phyloP scores from a whole-genome alignment of 2,329 filamentous ascomycete species.

The Thelonectria blattea region DNA sequence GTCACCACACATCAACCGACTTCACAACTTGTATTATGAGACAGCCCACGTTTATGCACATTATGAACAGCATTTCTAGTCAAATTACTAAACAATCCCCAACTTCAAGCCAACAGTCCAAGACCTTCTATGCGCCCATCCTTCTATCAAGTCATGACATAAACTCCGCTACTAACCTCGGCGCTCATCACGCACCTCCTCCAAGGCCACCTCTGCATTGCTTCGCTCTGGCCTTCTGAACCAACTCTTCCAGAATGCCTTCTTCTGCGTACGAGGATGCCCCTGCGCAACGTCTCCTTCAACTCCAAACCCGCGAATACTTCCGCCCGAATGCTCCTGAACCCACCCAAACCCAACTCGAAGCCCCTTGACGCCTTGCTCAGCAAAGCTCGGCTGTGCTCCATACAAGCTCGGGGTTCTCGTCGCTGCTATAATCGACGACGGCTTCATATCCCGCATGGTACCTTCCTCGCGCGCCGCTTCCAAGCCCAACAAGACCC shows the following conservation, averaged over 20 bases:
- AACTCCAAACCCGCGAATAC: neutral
- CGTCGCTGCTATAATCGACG: slow-evolving; percentile 4
- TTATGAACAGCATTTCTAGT: too few relatives aligned
- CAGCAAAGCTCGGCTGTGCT: neutral
- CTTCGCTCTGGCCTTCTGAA: neutral
- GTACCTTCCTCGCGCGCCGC: neutral
- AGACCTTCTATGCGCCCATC: too few relatives aligned
- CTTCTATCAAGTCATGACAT: too few relatives aligned
- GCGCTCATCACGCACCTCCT: neutral
- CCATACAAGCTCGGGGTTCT: neutral
- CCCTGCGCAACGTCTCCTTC: neutral
- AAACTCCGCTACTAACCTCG: too few relatives aligned
- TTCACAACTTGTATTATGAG: too few relatives aligned
- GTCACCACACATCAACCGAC: too few relatives aligned
- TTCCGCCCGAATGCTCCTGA: neutral
- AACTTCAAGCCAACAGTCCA: too few relatives aligned
- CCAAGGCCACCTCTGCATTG: neutral
- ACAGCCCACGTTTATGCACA: too few relatives aligned
- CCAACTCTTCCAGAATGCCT: neutral
- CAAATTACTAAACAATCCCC: too few relatives aligned
- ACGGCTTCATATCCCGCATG: slow-evolving; percentile 22
- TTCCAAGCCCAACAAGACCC: rapidly evolving
- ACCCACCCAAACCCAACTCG: neutral
- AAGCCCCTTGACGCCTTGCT: neutral
- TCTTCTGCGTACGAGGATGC: neutral